Base-by-base conservation (phyloP, 1,284 basidiomycete species). In the Ceratobasidium sp. region DNA sequence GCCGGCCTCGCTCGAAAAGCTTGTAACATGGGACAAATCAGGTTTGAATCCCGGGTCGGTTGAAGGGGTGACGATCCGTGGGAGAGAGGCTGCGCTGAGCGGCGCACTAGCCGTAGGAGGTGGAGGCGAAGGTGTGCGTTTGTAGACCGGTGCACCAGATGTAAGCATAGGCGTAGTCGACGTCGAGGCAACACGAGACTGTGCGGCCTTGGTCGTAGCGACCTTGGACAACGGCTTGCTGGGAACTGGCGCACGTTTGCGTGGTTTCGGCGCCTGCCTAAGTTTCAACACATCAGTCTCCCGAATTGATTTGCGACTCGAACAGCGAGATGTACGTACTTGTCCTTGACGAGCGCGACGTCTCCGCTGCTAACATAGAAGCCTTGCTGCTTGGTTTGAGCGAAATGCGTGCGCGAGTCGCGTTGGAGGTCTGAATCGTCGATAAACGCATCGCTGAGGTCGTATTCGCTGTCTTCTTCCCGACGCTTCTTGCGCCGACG, bases 351-450 rank as follows among this genome's bases (percentile, higher is more conserved):
- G n/a, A 96, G 80, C 3, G 93, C 93, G 6, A 97, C 90, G 75
- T 92, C 89, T 0, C 94, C 94, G 30, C 87, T 87, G 14, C 91
- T 92, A 23, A 98, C 95, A 78, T 96, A 97, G 83, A 96, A 98
- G 0, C 96, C 96, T 77, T 94, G 90, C 77, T 96, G 92, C 80
- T 93, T 94, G 1, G 96, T 96, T 80, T 95, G 91, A n/a, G 92
- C 93, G 78, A 94, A 93, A 81, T 89, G 93, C 1, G 92, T 94
- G 1, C 95, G 90, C 78, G 96, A 91, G 81, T 98, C 96, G 50
- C 96, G 84, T 23, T 88, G 89, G 70, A 97, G 86, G 79, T 99
- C 96, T 0, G 94, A 94, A 81, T 99, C 97, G 84, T 99, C 97
- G 78, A 99, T 98, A 82, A 98, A 98, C 0, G 94, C 92, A 81